phyloP scores from a whole-genome alignment of 1,139 yeast genomes.

The Kazachstania sp. region DNA sequence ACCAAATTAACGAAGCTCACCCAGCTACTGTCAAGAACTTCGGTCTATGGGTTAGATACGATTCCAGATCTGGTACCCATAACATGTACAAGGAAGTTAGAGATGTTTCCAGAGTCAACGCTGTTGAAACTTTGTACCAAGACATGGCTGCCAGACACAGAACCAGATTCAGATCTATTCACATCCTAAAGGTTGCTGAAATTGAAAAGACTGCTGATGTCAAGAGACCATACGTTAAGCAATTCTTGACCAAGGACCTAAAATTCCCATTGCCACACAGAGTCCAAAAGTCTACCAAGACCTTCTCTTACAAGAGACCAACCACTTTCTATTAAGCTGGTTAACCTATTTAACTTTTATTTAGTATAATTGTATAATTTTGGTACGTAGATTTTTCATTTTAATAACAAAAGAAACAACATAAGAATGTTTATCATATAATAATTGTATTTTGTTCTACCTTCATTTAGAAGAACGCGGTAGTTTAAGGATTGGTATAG shows the following conservation, averaged over 20 bases:
- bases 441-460: neutral
- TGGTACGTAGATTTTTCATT: slow-evolving; percentile 8
- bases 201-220: slow-evolving; percentile 95
- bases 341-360: slow-evolving; percentile 8
- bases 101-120: slow-evolving; percentile 98
- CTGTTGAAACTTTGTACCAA: slow-evolving; percentile 97
- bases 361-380: slow-evolving; percentile 3
- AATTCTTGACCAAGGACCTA: slow-evolving; percentile 91
- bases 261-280: slow-evolving; percentile 99
- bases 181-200: slow-evolving; percentile 98
- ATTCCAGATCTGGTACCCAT: slow-evolving; percentile 99
- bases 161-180: slow-evolving; percentile 99
- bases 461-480: too few relatives aligned
- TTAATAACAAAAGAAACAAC: slow-evolving; percentile 1
- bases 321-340: slow-evolving; percentile 54
- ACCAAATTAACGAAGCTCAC: slow-evolving; percentile 85
- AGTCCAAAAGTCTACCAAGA: slow-evolving; percentile 80
- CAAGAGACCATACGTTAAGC: slow-evolving; percentile 98
- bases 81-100: slow-evolving; percentile 99
- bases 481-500: too few relatives aligned
- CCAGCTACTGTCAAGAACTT: slow-evolving; percentile 99
- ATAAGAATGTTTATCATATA: slow-evolving; percentile 1
- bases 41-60: slow-evolving; percentile 99
- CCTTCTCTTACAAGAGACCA: slow-evolving; percentile 91
- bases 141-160: slow-evolving; percentile 99